A percentile compares a stretch with the other conserved stretches of the same genome.
phyloP scores from a whole-genome alignment of 1,139 yeast genomes.

The Saccharomyces uvarum region DNA sequence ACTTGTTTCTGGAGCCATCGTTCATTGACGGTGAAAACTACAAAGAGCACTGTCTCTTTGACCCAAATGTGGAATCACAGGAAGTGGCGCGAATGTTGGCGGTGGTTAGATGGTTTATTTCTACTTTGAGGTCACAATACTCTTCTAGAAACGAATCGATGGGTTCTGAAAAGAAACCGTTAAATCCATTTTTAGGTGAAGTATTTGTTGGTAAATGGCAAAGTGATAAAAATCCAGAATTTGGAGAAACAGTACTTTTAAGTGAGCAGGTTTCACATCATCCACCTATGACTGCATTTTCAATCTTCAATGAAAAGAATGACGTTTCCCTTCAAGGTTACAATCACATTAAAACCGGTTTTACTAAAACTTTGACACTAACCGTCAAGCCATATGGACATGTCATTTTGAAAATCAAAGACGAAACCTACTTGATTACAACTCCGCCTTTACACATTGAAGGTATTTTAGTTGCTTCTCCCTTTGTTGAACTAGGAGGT shows the following conservation, averaged over 20 bases:
- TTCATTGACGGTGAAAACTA: conserved; percentile 35
- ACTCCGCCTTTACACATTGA: conserved; percentile 94
- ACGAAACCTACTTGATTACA: conserved; percentile 73
- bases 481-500: conserved; percentile 86
- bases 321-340: conserved; percentile 73
- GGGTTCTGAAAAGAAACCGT: conserved; percentile 93
- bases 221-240: conserved; percentile 39
- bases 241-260: conserved; percentile 67
- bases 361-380: conserved; percentile 53
- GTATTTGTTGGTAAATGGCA: conserved; percentile 83
- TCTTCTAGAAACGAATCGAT: conserved; percentile 81
- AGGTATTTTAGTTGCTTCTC: conserved; percentile 83
- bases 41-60: conserved; percentile 29
- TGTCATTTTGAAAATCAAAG: conserved; percentile 59
- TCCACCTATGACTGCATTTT: conserved; percentile 90
- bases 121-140: conserved; percentile 85
- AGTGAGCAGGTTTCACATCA: conserved; percentile 94
- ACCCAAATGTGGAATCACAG: conserved; percentile 33
- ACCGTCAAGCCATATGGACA: conserved; percentile 90
- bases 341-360: conserved; percentile 78
- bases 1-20: conserved; percentile 65
- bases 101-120: conserved; percentile 82
- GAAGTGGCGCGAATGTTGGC: conserved; percentile 50
- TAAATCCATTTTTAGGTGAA: conserved; percentile 92
- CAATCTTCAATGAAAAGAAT: conserved; percentile 63